Evolutionary conservation across 768 basidiomycete genomes (phyloP).

Genomic region (Amanita rubescens): DNA sequence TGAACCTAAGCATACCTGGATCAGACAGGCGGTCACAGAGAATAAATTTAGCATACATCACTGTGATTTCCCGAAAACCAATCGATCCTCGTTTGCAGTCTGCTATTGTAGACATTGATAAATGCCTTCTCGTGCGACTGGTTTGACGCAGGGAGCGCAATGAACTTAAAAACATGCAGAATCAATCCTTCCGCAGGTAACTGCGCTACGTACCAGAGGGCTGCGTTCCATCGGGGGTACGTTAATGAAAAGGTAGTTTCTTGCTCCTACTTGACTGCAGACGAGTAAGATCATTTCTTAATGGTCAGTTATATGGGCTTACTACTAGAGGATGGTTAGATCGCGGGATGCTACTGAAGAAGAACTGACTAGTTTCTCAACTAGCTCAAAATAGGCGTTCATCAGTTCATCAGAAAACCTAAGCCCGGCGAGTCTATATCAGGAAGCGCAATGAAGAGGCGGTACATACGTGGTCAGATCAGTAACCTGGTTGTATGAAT

Average conservation of each 20-base stretch:
- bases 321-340: conserved; percentile 24
- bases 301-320: conserved; percentile 11
- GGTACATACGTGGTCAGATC: conserved; percentile 40
- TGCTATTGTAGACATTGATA: conserved; percentile 44
- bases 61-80: conserved; percentile 36
- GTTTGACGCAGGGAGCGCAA: conserved; percentile 31
- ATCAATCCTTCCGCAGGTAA: not conserved
- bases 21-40: not conserved
- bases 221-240: conserved; percentile 35
- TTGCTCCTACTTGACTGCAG: conserved; percentile 44
- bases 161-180: conserved; percentile 31
- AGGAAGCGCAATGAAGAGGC: not conserved
- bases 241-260: conserved; percentile 45
- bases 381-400: conserved; percentile 41
- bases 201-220: conserved; percentile 27
- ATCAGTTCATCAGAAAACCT: conserved; percentile 45
- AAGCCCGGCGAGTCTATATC: not conserved
- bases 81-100: conserved; percentile 33
- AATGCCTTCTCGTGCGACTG: conserved; percentile 38
- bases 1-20: conserved; percentile 26
- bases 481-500: conserved; percentile 40
- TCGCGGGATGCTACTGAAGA: not conserved
- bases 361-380: conserved; percentile 39
- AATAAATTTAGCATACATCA: conserved; percentile 31
- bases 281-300: not conserved